Conservation (phyloP, 2,329 filamentous ascomycete genomes). For the Trichoderma brevicompactum region DNA sequence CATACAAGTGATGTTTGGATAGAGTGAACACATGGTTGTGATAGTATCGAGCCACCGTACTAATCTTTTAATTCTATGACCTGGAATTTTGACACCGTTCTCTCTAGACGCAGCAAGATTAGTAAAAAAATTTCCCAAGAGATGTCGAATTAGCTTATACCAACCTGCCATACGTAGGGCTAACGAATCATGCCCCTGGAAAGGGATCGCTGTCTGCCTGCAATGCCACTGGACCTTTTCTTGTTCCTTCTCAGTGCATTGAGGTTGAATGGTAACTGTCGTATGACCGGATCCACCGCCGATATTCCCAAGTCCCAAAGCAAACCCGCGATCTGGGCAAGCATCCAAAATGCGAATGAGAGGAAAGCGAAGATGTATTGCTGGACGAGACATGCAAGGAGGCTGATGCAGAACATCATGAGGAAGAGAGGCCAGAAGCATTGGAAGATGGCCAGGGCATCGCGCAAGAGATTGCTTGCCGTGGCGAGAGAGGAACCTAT, state of each 20-base stretch:
- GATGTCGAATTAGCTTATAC: not conserved
- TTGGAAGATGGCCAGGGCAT: not conserved
- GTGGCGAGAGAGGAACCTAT: not conserved
- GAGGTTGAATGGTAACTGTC: not conserved
- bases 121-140: not conserved
- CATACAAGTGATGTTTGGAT: not conserved
- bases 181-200: not conserved
- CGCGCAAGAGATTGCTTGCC: not conserved
- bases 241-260: not conserved
- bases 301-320: not conserved
- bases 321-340: not conserved
- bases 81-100: too few species aligned
- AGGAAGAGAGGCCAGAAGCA: not conserved
- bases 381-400: slow-evolving; percentile 3
- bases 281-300: not conserved
- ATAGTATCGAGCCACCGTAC: not conserved
- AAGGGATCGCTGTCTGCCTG: not conserved
- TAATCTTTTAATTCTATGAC: not conserved
- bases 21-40: not conserved
- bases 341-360: too few species aligned
- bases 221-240: not conserved
- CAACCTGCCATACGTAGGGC: not conserved
- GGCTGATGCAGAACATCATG: not conserved
- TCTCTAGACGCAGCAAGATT: not conserved
- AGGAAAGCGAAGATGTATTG: not conserved